Conservation (phyloP, 1,284 basidiomycete genomes). For the Leccinum subspadiceum region DNA sequence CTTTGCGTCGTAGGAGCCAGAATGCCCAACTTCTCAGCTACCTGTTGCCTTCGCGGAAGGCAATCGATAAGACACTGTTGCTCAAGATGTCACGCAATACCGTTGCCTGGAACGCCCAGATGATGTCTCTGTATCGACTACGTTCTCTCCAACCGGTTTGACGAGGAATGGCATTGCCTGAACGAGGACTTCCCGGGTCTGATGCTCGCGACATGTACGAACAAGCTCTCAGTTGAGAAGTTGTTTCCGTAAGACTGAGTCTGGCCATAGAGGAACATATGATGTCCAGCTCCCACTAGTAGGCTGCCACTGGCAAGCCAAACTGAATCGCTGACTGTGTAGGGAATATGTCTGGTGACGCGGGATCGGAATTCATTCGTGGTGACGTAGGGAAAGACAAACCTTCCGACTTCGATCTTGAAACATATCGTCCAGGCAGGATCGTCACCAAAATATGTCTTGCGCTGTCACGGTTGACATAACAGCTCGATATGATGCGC, state of each 20-base stretch:
- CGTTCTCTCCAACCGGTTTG: no score
- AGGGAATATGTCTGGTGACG: conserved; percentile 61
- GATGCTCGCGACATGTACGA: no score
- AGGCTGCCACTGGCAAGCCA: conserved; percentile 83
- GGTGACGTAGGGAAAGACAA: conserved; percentile 18
- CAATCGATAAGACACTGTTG: no score
- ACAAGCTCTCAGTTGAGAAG: no score
- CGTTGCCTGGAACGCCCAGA: no score
- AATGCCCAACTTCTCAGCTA: no score
- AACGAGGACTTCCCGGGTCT: no score
- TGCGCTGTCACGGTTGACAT: conserved; percentile 69
- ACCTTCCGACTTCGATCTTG: conserved; percentile 71
- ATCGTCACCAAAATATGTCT: conserved; percentile 83
- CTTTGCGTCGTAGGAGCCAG: no score
- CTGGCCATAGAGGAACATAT: conserved; percentile 73
- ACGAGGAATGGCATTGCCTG: no score
- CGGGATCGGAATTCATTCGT: conserved; percentile 1
- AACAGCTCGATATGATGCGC: conserved; percentile 74
- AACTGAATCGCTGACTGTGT: conserved; percentile 80
- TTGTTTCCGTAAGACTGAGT: conserved; percentile 22
- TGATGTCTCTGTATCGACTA: no score
- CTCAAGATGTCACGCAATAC: no score
- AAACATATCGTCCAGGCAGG: conserved; percentile 79
- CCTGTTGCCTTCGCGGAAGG: no score
- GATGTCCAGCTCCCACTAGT: conserved; percentile 72